These are phyloP conservation scores for Agarophyton chilense DNA, from an alignment of 23 red algal species.

Conservation along the genomic window DNA sequence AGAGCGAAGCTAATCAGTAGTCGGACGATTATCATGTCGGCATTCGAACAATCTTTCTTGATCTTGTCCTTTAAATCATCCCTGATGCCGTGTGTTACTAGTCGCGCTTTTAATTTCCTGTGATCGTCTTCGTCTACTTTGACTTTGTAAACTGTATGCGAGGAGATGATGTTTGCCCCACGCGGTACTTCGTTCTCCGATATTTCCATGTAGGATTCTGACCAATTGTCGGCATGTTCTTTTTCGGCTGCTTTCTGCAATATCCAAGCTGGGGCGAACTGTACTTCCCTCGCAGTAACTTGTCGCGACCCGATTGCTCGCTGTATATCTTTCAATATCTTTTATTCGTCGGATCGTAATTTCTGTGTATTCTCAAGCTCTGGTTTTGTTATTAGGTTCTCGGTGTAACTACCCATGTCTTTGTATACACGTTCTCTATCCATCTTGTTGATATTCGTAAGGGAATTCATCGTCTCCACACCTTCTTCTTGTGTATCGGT, in stretches of 20 bases:
- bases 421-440: not conserved
- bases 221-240: conserved; percentile 9
- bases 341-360: not conserved
- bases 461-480: not conserved
- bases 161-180: conserved; percentile 7
- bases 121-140: not conserved
- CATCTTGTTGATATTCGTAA: not conserved
- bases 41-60: conserved; percentile 11
- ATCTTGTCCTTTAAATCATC: conserved; percentile 7
- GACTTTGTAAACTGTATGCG: not conserved
- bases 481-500: not conserved
- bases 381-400: not conserved
- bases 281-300: not conserved
- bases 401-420: not conserved
- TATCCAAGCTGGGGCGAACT: conserved; percentile 2
- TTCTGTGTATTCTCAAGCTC: not conserved
- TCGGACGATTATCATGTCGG: not conserved
- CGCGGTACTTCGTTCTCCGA: not conserved
- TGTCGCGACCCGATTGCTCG: not conserved
- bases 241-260: conserved; percentile 2
- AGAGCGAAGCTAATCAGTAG: not conserved
- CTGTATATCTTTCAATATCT: not conserved
- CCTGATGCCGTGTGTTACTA: not conserved
- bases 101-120: not conserved
- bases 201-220: not conserved